Evolutionary conservation across 371 early-diverging fungal species (phyloP), one percentile per base, ranked within the genome.

Genomic region (Mucor piriformis): DNA sequence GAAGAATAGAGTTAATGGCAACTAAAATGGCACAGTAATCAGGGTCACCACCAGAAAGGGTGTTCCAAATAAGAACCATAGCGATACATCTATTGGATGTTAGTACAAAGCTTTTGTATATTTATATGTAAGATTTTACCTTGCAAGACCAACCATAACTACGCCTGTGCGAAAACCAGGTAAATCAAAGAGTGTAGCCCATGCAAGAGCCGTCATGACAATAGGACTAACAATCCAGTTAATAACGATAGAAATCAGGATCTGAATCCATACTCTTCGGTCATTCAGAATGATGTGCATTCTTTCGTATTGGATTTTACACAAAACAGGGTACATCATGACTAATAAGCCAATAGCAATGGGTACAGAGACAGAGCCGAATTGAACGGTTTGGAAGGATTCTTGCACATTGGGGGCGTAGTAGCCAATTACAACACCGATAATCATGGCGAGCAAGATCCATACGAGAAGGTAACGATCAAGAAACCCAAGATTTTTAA

Each of bases 31-130:
- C 90, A 59, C 88, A 83, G 48, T 83, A 89, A 27, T 88, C 79
- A 20, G 72, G 29, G 50, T 92, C 84, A 2, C 91, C 91, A 7
- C 74, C 81, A 21, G 89, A 85, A 12, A 92, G 69, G 25, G 83
- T 64, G 58, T 85, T 87, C 92, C 92, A 92, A 16, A 92, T 87
- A 40, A 92, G 61, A 10, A 92, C 92, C 90, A 90, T 92, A n/a
- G 90, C 92, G 64, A 89, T 92, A 64, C 91, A 88, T 59, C 83
- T 73, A 47, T 25, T 11, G 21, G 20, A 21, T 21, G 16, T 43
- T 6, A 43, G 23, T 21, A 43, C 16, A 16, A n/a, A n/a, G n/a
- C n/a, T 20, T 4, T 18, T 20, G 10, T 21, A 1, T 24, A 21
- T 44, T 23, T 44, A 1, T 23, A 23, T 44, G 18, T 24, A 1